These are phyloP conservation scores for Chaetomium tenue DNA, from an alignment of 495 filamentous ascomycete species.

Conservation along the genomic window DNA sequence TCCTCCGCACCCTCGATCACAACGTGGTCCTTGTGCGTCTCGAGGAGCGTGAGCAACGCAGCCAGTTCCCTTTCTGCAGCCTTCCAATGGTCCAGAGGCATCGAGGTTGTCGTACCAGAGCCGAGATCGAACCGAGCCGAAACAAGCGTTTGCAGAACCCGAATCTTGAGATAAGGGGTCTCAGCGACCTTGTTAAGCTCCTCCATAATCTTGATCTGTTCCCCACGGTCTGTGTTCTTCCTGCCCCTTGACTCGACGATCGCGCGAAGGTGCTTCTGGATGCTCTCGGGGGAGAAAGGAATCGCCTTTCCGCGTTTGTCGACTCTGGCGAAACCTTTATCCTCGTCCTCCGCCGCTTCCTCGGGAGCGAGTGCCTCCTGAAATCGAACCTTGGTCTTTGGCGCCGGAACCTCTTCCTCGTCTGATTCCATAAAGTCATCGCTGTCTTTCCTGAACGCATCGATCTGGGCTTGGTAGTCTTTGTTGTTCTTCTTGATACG, in stretches of 20 bases:
- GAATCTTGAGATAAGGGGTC: slow-evolving; percentile 91
- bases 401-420: slow-evolving; percentile 63
- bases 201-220: slow-evolving; percentile 97
- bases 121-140: slow-evolving; percentile 94
- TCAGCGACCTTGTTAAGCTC: slow-evolving; percentile 84
- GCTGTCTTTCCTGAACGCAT: slow-evolving; percentile 79
- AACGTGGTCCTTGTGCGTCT: slow-evolving; percentile 70
- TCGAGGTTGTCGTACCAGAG: slow-evolving; percentile 74
- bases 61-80: slow-evolving; percentile 81
- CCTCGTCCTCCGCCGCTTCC: slow-evolving; percentile 57
- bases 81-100: slow-evolving; percentile 98
- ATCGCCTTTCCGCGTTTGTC: slow-evolving; percentile 82
- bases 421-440: slow-evolving; percentile 85
- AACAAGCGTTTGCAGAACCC: slow-evolving; percentile 86
- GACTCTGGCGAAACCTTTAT: slow-evolving; percentile 76
- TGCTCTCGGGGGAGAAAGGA: slow-evolving; percentile 92
- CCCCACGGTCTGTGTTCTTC: slow-evolving; percentile 94
- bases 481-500: slow-evolving; percentile 98
- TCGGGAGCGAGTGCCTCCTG: slow-evolving; percentile 25
- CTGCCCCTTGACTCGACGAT: slow-evolving; percentile 95
- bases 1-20: slow-evolving; percentile 91
- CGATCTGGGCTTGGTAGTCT: slow-evolving; percentile 82
- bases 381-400: slow-evolving; percentile 47
- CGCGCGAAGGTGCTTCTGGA: slow-evolving; percentile 89
- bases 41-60: slow-evolving; percentile 72